Evolutionary conservation across 495 filamentous ascomycete genomes (phyloP).

Genomic region (Penicillium atrosanguineum): DNA sequence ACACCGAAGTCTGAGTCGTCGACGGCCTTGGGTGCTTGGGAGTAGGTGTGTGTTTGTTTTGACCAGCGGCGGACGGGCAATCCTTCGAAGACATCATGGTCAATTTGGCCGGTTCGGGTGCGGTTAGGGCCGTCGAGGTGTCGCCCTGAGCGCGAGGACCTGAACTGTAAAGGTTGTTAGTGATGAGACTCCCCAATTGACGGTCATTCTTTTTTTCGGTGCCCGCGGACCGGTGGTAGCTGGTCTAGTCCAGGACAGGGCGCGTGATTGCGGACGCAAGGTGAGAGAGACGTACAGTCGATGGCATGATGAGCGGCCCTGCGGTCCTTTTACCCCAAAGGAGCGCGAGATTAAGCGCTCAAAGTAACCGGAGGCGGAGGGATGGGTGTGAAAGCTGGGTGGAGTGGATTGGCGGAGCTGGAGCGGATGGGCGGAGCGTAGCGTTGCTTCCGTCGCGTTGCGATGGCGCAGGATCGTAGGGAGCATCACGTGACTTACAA

Average conservation of each 20-base stretch:
- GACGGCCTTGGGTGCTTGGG: conserved; percentile 55
- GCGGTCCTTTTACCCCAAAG: not conserved
- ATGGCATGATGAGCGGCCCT: conserved; percentile 33
- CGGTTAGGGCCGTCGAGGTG: conserved; percentile 58
- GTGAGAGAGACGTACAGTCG: conserved; percentile 40
- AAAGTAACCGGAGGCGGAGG: not conserved
- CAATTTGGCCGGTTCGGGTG: conserved; percentile 72
- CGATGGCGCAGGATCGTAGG: conserved; percentile 5
- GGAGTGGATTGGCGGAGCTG: conserved; percentile 3
- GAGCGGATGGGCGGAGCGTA: conserved; percentile 4
- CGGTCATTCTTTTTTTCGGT: not conserved
- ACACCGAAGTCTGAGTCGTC: conserved; percentile 45
- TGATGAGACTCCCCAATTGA: not conserved
- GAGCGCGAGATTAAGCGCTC: not conserved
- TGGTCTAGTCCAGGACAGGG: not conserved
- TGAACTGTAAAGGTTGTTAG: conserved; percentile 34
- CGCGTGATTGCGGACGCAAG: conserved; percentile 9
- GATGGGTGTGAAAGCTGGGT: not conserved
- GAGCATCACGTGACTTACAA: conserved; percentile 13
- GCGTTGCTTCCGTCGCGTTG: conserved; percentile 13
- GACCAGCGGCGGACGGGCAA: conserved; percentile 92
- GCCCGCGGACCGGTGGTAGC: not conserved
- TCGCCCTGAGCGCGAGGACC: conserved; percentile 45
- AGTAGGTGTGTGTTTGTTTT: conserved; percentile 66
- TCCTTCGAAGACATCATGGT: conserved; percentile 95